A percentile compares a stretch with the other conserved stretches of the same genome.
Evolutionary conservation across 805 yeast genomes (phyloP).

Genomic region (Hanseniaspora jakobsenii): DNA sequence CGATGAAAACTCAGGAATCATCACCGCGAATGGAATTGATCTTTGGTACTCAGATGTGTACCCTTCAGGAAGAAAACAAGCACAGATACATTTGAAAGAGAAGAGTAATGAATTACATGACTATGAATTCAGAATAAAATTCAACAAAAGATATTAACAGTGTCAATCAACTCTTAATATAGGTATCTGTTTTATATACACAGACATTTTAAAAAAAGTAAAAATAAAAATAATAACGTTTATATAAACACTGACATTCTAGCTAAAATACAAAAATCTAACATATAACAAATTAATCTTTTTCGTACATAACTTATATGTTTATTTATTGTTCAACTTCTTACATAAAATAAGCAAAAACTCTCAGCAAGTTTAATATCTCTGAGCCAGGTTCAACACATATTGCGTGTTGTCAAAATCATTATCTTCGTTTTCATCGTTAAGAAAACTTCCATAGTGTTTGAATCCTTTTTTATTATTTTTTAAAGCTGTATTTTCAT

Average conservation of each 20-base stretch:
- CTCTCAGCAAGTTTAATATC: not conserved
- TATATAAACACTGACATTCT: constrained; percentile 1
- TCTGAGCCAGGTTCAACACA: constrained; percentile 10
- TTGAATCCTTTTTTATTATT: not conserved
- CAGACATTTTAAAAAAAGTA: constrained; percentile 17
- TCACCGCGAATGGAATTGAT: constrained; percentile 51
- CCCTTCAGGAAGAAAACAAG: constrained; percentile 38
- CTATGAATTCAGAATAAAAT: constrained; percentile 31
- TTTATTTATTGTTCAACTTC: too few relatives aligned
- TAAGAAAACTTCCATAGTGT: not conserved
- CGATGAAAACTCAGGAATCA: constrained; percentile 33
- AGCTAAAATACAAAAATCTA: too few relatives aligned
- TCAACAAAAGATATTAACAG: constrained; percentile 21
- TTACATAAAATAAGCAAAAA: too few relatives aligned
- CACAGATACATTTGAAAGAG: constrained; percentile 33
- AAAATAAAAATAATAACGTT: not conserved
- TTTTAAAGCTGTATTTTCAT: not conserved
- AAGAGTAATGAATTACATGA: constrained; percentile 27
- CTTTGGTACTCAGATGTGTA: constrained; percentile 45
- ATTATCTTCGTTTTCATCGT: not conserved
- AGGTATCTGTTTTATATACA: too few relatives aligned
- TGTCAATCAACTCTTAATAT: too few relatives aligned
- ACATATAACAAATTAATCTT: too few relatives aligned
- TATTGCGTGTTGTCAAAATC: constrained; percentile 15
- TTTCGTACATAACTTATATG: too few relatives aligned